Base-by-base conservation (phyloP, 192 early-diverging fungal species). In the Entomortierella parvispora region DNA sequence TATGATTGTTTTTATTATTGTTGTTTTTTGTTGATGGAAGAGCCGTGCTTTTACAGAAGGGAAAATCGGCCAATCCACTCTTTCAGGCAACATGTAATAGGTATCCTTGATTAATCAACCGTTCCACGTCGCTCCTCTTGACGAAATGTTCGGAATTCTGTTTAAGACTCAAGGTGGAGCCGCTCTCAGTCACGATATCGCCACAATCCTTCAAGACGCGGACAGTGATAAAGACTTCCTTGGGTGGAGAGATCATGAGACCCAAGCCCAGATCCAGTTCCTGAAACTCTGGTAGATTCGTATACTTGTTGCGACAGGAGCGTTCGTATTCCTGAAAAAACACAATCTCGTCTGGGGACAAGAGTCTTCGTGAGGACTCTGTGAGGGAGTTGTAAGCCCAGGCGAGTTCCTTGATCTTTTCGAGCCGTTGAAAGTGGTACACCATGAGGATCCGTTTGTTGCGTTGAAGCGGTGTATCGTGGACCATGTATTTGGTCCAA, bases 201-300 rank as follows among this genome's bases (percentile, higher is more conserved):
- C 97, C 97, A 68, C 90, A 91, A 56, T 98, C 95, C 56, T 85
- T 87, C 47, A 94, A 37, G 2, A 98, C 97, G 2, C 96, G 78
- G 28, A 99, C 92, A 61, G 94, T 93, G n/a, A 96, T 91, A 81
- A 93, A 96, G 64, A 97, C 68, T 68, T 99, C 96, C 66, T 88
- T 86, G 8, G 97, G 97, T 33, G 97, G 97, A 0, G 90, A 70
- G 43, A 94, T 83, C 43, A 90, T 87, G n/a, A n/a, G n/a, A 10
- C 89, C 89, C 0, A 90, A 85, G 2, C 85, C 86, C 74, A 98
- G 75, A 75, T 97, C 96, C 0, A 97, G 83, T 26, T 92, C 82
- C 25, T 80, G 81, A 58, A 81, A 82, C 28, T 87, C 87, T 32
- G 32, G 31, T 15, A 58, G 20, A 40, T 53, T 72, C n/a, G 91